Percentiles rank a stretch among this genome's conserved stretches.
phyloP scores from a whole-genome alignment of 768 basidiomycete species.

The Daedaleopsis nitida region DNA sequence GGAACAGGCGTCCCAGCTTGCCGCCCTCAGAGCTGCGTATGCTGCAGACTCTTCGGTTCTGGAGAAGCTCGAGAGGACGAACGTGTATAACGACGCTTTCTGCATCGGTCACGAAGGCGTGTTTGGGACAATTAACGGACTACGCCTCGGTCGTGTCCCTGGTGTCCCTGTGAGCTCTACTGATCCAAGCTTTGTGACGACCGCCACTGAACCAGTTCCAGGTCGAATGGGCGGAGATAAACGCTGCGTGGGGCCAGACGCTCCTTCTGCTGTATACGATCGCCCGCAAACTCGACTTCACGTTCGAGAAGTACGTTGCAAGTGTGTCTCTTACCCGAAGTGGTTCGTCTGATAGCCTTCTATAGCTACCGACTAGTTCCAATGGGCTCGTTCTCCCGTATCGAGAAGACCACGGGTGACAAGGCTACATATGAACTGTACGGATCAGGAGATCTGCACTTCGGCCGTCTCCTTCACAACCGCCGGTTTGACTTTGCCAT shows the following conservation, averaged over 20 bases:
- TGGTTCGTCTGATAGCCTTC: neutral
- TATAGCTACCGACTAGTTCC: slow-evolving; percentile 86
- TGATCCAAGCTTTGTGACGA: neutral
- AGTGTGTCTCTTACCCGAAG: neutral
- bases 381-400: slow-evolving; percentile 92
- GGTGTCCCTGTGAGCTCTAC: slow-evolving; percentile 68
- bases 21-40: slow-evolving; percentile 76
- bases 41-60: slow-evolving; percentile 74
- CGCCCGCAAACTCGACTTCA: slow-evolving; percentile 87
- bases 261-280: slow-evolving; percentile 90
- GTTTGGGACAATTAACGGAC: slow-evolving; percentile 97
- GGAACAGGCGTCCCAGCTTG: slow-evolving; percentile 67
- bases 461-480: slow-evolving; percentile 89
- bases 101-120: slow-evolving; percentile 94
- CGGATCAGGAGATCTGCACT: slow-evolving; percentile 89
- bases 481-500: slow-evolving; percentile 94
- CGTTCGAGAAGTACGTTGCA: slow-evolving; percentile 73
- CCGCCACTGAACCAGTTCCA: slow-evolving; percentile 28
- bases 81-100: slow-evolving; percentile 95
- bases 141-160: slow-evolving; percentile 86
- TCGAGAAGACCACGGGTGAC: slow-evolving; percentile 81
- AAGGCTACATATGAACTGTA: slow-evolving; percentile 90
- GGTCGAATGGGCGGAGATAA: slow-evolving; percentile 99
- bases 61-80: slow-evolving; percentile 86
- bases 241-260: slow-evolving; percentile 98